Percentiles rank a stretch among this genome's conserved stretches.
These are phyloP conservation scores for Liriodendron chinense DNA, from an alignment of 164 flowering plant genomes.

Conservation along the genomic window DNA sequence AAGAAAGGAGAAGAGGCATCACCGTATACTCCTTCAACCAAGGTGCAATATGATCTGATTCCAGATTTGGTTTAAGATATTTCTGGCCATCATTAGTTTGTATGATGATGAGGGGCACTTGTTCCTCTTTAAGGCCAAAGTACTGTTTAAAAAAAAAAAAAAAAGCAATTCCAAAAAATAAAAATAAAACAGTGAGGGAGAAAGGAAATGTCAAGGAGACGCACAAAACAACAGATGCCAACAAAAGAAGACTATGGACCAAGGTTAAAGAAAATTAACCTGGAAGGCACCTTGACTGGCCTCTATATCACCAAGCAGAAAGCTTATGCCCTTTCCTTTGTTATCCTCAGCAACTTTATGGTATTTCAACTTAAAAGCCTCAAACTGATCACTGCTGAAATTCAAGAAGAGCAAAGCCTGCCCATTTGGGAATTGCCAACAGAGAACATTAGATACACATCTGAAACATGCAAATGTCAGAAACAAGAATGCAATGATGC, in stretches of 20 bases:
- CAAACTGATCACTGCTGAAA: constrained; percentile 49
- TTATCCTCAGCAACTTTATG: constrained; percentile 54
- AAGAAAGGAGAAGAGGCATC: constrained; percentile 4
- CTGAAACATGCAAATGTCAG: background rate
- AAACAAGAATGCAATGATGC: background rate
- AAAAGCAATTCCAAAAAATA: background rate
- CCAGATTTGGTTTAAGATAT: constrained; percentile 57
- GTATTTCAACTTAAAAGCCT: constrained; percentile 49
- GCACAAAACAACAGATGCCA: background rate
- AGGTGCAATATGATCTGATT: constrained; percentile 63
- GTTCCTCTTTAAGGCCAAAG: constrained; percentile 72
- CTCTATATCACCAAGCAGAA: constrained; percentile 79
- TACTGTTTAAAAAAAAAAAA: constrained; percentile 46
- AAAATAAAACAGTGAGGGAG: no score
- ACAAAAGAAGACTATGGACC: background rate
- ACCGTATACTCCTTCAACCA: constrained; percentile 91
- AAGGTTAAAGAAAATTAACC: constrained; percentile 31
- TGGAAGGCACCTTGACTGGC: constrained; percentile 71
- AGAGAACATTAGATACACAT: background rate
- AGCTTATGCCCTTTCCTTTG: constrained; percentile 58
- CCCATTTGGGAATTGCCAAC: background rate
- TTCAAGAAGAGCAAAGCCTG: constrained; percentile 81
- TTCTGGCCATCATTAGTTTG: constrained; percentile 60
- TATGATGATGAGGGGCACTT: constrained; percentile 71
- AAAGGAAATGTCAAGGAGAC: background rate